phyloP scores from a whole-genome alignment of 345 rosid species.

The Garcia nutans region DNA sequence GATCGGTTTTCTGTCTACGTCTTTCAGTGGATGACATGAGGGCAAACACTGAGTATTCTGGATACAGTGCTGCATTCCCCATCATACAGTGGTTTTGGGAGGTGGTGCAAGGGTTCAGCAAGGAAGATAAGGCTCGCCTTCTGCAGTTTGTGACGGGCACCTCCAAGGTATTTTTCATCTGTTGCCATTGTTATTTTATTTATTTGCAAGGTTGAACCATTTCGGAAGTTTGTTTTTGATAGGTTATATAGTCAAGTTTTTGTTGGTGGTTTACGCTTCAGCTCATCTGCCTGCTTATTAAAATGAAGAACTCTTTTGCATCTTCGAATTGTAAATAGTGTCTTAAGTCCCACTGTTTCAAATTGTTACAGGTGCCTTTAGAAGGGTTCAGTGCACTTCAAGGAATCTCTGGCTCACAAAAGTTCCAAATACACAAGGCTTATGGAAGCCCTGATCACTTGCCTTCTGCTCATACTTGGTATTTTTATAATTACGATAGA shows the following conservation, averaged over 20 bases:
- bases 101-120: constrained; percentile 90
- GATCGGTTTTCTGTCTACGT: constrained; percentile 3
- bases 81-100: constrained; percentile 99
- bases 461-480: constrained; percentile 99
- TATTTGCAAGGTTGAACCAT: background rate
- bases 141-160: constrained; percentile 98
- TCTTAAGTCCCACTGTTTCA: background rate
- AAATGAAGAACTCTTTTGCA: background rate
- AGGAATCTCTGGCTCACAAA: constrained; percentile 94
- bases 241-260: background rate
- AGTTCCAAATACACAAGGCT: constrained; percentile 98
- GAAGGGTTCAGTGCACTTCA: constrained; percentile 97
- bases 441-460: constrained; percentile 88
- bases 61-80: constrained; percentile 88
- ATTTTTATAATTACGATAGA: constrained; percentile 1
- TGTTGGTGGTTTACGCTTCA: background rate
- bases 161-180: constrained; percentile 59
- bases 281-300: background rate
- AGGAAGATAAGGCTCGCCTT: constrained; percentile 95
- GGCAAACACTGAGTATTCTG: constrained; percentile 88
- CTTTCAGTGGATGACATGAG: constrained; percentile 89
- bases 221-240: background rate
- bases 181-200: background rate
- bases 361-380: constrained; percentile 67
- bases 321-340: background rate